Evolutionary conservation across 768 basidiomycete species (phyloP).

Genomic region (Pleurotus salmoneostramineus): DNA sequence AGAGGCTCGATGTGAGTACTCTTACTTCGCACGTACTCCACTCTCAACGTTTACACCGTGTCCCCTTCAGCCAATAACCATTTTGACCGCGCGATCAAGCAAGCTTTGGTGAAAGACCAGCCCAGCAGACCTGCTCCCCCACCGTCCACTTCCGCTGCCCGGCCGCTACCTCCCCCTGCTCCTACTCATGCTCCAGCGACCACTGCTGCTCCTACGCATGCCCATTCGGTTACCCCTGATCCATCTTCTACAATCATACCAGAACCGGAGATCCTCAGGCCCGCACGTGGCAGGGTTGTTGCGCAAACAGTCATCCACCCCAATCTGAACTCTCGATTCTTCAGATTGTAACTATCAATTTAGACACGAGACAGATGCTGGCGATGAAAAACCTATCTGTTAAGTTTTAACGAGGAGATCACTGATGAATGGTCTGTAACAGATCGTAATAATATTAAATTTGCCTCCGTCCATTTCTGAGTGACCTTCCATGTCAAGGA

Average conservation of each 20-base stretch:
- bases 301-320: constrained; percentile 3
- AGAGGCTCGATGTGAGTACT: constrained; percentile 36
- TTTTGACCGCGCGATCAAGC: constrained; percentile 48
- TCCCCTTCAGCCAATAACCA: constrained; percentile 35
- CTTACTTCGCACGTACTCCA: constrained; percentile 25
- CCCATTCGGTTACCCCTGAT: constrained; percentile 6
- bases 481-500: too few species aligned
- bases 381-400: too few species aligned
- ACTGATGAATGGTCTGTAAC: too few species aligned
- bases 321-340: constrained; percentile 7
- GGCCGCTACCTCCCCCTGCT: constrained; percentile 8
- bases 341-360: background rate
- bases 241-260: constrained; percentile 2
- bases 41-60: background rate
- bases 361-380: background rate
- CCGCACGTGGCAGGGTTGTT: background rate
- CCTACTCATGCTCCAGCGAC: background rate
- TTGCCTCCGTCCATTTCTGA: too few species aligned
- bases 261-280: constrained; percentile 1
- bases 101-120: constrained; percentile 29
- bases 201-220: constrained; percentile 4
- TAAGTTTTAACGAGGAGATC: too few species aligned
- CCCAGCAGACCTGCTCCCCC: constrained; percentile 11
- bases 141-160: constrained; percentile 7
- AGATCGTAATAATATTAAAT: too few species aligned